Evolutionary conservation across 2,329 filamentous ascomycete species (phyloP), one percentile per base, ranked within the genome.

Genomic region (Penicillium sclerotiorum): DNA sequence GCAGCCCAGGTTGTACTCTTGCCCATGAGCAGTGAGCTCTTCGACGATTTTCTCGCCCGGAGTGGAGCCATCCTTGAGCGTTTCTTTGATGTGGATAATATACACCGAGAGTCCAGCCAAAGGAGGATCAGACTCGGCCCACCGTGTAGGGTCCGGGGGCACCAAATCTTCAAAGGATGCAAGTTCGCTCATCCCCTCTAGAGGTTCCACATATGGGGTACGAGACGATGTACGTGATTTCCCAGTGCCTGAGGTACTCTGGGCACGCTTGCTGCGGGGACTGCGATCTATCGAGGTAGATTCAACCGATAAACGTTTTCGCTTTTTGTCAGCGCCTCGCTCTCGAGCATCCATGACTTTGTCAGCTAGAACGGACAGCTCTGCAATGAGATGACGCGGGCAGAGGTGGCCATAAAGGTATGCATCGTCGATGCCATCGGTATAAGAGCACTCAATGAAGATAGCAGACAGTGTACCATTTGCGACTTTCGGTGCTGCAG

Each of bases 391-490:
- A 67, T 90, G 94, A 1, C 85, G 79, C 0, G 94, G 94, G 30
- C 90, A 89, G 12, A 99, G 77, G 62, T 99, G 94, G 0, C 94
- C 94, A 58, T 91, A 99, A 0, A 99, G 78, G 0, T 86, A 82
- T 42, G 88, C 85, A 52, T 94, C 86, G 18, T 83, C 80, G 62
- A 91, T 87, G 7, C 83, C 82, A 68, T 96, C 87, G 53, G 90
- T 88, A 69, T 93, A 99, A 54, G 90, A 95, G 70, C 93, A 97
- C 75, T 99, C 94, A 60, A 99, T 95, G 65, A 97, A 93, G 11
- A 99, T 88, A 9, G 87, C 93, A 0, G 80, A 81, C 0, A 99
- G 79, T 4, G 80, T 78, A 1, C 90, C 89, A 0, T 79, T 74
- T 0, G 79, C 87, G 21, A 99, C 85, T 66, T 95, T 96, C 8